These are phyloP conservation scores for Candida sonorensis DNA, from an alignment of 805 yeast species.

Conservation along the genomic window DNA sequence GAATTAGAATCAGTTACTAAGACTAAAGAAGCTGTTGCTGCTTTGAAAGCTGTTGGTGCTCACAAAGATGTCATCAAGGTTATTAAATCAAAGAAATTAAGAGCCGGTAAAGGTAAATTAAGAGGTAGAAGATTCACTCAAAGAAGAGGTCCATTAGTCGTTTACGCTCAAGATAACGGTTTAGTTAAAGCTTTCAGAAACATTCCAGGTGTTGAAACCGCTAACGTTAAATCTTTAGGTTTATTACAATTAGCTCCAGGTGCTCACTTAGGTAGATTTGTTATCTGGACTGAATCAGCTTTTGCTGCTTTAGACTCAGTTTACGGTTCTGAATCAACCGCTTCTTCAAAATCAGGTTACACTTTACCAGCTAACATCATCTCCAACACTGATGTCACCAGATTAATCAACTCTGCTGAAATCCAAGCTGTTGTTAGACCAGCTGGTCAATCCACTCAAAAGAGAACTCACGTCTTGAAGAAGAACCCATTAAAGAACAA, in stretches of 20 bases:
- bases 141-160: constrained; percentile 99
- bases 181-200: constrained; percentile 98
- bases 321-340: constrained; percentile 90
- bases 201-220: constrained; percentile 99
- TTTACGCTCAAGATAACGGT: constrained; percentile 97
- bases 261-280: constrained; percentile 99
- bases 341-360: constrained; percentile 83
- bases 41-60: constrained; percentile 97
- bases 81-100: constrained; percentile 94
- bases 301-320: constrained; percentile 93
- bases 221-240: constrained; percentile 86
- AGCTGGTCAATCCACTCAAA: constrained; percentile 89
- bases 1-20: constrained; percentile 88
- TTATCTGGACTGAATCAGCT: constrained; percentile 99
- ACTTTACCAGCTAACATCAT: constrained; percentile 90
- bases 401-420: constrained; percentile 98
- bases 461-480: constrained; percentile 94
- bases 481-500: constrained; percentile 99
- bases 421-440: constrained; percentile 96
- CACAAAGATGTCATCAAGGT: constrained; percentile 98
- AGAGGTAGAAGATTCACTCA: constrained; percentile 99
- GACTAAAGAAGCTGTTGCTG: constrained; percentile 99
- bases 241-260: constrained; percentile 99
- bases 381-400: constrained; percentile 91
- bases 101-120: constrained; percentile 99